Evolutionary conservation across 2,329 filamentous ascomycete genomes (phyloP).

Genomic region (Thielaviopsis ethacetica): DNA sequence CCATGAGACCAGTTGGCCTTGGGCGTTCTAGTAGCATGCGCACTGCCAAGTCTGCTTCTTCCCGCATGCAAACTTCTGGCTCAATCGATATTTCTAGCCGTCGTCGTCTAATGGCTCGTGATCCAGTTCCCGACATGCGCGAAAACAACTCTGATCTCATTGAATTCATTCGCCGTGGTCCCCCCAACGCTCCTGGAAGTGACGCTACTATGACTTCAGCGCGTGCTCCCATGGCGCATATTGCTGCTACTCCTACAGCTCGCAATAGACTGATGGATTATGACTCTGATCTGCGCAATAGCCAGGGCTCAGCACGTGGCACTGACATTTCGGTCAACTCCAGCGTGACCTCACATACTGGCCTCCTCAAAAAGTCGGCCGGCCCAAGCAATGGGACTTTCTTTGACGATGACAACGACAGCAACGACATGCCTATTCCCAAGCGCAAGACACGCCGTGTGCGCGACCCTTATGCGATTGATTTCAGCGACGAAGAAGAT

Average conservation of each 20-base stretch:
- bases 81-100: conserved; percentile 22
- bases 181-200: conserved; percentile 39
- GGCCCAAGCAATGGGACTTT: conserved; percentile 20
- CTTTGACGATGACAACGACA: conserved; percentile 29
- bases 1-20: conserved; percentile 15
- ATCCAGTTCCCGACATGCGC: conserved; percentile 44
- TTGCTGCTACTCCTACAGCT: background rate
- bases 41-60: conserved; percentile 22
- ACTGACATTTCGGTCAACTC: conserved; percentile 45
- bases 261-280: conserved; percentile 8
- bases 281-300: conserved; percentile 31
- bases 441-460: conserved; percentile 61
- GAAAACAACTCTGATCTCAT: conserved; percentile 74
- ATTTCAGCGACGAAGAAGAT: conserved; percentile 55
- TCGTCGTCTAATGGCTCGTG: conserved; percentile 51
- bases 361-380: conserved; percentile 36
- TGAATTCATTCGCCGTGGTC: conserved; percentile 85
- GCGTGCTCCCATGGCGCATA: conserved; percentile 50
- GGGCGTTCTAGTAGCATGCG: conserved; percentile 24
- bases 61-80: conserved; percentile 12
- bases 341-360: conserved; percentile 59
- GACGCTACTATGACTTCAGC: conserved; percentile 76
- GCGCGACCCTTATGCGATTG: conserved; percentile 87
- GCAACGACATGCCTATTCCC: conserved; percentile 41
- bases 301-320: conserved; percentile 38